Evolutionary conservation across 2,329 filamentous ascomycete species (phyloP).

Genomic region (Corinectria fuckeliana): DNA sequence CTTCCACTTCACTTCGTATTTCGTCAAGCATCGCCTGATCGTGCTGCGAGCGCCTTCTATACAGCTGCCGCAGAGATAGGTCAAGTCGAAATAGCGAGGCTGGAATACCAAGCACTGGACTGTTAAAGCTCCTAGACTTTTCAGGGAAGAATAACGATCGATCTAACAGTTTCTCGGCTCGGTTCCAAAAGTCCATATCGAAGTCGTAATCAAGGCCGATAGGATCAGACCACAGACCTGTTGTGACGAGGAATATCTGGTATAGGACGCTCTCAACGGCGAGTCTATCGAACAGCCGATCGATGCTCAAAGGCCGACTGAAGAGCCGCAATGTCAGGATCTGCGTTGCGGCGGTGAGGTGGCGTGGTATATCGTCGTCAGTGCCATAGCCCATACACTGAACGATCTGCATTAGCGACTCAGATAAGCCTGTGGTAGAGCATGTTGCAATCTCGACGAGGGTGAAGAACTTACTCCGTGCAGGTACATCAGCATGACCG

Average conservation of each 20-base stretch:
- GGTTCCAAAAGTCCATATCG: constrained; percentile 25
- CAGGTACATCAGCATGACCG: constrained; percentile 35
- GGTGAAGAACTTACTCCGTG: constrained; percentile 29
- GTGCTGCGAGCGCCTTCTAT: neutral
- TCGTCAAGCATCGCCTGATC: neutral
- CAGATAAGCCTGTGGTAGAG: neutral
- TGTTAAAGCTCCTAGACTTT: constrained; percentile 21
- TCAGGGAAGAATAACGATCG: constrained; percentile 18
- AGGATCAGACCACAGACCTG: constrained; percentile 32
- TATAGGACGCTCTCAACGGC: constrained; percentile 35
- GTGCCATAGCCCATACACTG: constrained; percentile 32
- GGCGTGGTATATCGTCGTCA: constrained; percentile 25
- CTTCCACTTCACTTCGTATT: constrained; percentile 14
- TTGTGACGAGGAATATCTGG: constrained; percentile 29
- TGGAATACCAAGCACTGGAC: constrained; percentile 34
- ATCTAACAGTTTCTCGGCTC: constrained; percentile 24
- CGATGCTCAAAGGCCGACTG: constrained; percentile 5
- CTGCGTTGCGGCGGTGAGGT: constrained; percentile 29
- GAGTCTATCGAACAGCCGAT: constrained; percentile 28
- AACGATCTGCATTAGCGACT: neutral
- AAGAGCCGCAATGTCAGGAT: constrained; percentile 28
- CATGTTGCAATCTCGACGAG: neutral
- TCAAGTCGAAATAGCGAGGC: constrained; percentile 24
- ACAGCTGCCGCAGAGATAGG: constrained; percentile 20
- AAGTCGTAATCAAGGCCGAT: constrained; percentile 9